A percentile compares a stretch with the other conserved stretches of the same genome.
These are phyloP conservation scores for Primulina huaijiensis DNA, from an alignment of 257 asterid genomes.

Conservation along the genomic window DNA sequence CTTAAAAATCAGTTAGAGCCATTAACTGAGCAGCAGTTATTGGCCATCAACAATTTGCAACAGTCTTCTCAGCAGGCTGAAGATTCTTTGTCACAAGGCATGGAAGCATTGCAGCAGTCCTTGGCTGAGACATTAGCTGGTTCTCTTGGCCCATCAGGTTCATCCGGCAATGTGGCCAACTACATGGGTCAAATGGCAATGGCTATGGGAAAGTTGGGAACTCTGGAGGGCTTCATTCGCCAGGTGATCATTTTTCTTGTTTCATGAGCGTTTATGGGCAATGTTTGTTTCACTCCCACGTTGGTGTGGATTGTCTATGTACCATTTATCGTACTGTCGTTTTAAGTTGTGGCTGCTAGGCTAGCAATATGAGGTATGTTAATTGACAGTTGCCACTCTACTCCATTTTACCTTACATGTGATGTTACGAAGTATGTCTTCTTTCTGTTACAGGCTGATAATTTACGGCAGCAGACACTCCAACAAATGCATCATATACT, in stretches of 20 bases:
- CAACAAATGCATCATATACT: slow-evolving; percentile 88
- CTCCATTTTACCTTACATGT: slow-evolving; percentile 7
- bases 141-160: slow-evolving; percentile 73
- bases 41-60: slow-evolving; percentile 80
- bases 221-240: slow-evolving; percentile 91
- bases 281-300: background rate
- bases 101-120: slow-evolving; percentile 96
- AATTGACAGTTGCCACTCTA: slow-evolving; percentile 5
- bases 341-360: background rate
- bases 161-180: slow-evolving; percentile 85
- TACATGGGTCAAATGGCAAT: slow-evolving; percentile 99
- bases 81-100: slow-evolving; percentile 93
- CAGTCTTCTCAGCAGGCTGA: slow-evolving; percentile 90
- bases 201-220: slow-evolving; percentile 94
- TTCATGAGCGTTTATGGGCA: background rate
- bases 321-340: background rate
- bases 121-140: slow-evolving; percentile 89
- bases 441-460: slow-evolving; percentile 69
- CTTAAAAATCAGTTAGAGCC: slow-evolving; percentile 88
- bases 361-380: background rate
- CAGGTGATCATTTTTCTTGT: slow-evolving; percentile 47
- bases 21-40: slow-evolving; percentile 76
- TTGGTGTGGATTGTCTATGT: background rate
- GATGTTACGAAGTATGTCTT: slow-evolving; percentile 2
- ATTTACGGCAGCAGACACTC: slow-evolving; percentile 82